phyloP scores from a whole-genome alignment of 345 rosid genomes.

The Salix purpurea region DNA sequence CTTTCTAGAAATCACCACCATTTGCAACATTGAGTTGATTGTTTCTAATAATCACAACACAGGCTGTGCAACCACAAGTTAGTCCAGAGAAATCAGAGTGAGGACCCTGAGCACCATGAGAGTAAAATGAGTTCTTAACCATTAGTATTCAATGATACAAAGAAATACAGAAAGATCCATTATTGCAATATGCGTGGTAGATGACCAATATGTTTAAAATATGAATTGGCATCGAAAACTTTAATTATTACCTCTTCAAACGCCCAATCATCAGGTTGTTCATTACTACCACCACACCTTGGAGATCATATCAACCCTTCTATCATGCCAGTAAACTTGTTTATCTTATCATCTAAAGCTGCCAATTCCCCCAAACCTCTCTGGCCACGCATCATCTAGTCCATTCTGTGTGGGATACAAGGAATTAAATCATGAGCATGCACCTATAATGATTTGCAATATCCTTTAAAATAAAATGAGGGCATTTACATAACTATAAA shows the following conservation, averaged over 20 bases:
- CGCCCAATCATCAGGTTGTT: conserved; percentile 6
- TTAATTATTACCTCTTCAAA: background rate
- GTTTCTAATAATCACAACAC: conserved; percentile 50
- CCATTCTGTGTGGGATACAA: conserved; percentile 53
- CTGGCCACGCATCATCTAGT: conserved; percentile 96
- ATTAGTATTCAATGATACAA: background rate
- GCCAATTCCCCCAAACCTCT: conserved; percentile 1
- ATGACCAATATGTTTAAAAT: background rate
- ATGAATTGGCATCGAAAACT: no score
- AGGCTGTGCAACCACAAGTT: conserved; percentile 80
- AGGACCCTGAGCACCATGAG: conserved; percentile 56
- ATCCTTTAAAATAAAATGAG: background rate
- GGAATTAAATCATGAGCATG: background rate
- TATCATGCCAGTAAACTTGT: conserved; percentile 72
- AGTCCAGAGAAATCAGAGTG: conserved; percentile 95
- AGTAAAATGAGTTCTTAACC: background rate
- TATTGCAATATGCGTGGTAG: background rate
- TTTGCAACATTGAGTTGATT: no score
- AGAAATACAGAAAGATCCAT: background rate
- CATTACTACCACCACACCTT: conserved; percentile 42
- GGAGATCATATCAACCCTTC: conserved; percentile 97
- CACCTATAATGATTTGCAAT: background rate
- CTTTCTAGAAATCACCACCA: conserved; percentile 35
- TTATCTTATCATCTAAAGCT: no score
- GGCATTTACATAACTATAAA: background rate